phyloP scores from a whole-genome alignment of 495 filamentous ascomycete genomes.

The Tuber microsphaerosporum region DNA sequence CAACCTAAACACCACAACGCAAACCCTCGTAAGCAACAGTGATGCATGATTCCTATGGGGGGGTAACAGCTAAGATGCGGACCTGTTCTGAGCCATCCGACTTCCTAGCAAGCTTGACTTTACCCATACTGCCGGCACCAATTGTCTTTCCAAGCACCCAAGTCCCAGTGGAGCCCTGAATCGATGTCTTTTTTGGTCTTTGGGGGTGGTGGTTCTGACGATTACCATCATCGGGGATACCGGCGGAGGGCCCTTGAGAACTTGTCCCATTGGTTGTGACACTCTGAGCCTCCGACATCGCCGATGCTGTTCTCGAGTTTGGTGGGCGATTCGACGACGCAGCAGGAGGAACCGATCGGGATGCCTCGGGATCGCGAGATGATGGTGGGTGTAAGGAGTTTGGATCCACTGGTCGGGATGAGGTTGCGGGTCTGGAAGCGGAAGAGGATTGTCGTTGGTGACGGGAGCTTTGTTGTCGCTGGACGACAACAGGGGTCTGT shows the following conservation, averaged over 20 bases:
- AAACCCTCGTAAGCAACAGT: conserved; percentile 15
- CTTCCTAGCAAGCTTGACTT: conserved; percentile 81
- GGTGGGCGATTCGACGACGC: conserved; percentile 26
- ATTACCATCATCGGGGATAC: conserved; percentile 24
- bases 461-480: conserved; percentile 41
- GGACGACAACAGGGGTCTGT: conserved; percentile 39
- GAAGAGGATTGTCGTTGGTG: conserved; percentile 36
- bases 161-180: conserved; percentile 44
- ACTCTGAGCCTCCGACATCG: conserved; percentile 35
- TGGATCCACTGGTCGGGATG: conserved; percentile 26
- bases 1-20: conserved; percentile 55
- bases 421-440: conserved; percentile 23
- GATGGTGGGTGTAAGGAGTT: conserved; percentile 17
- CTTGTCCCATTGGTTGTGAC: conserved; percentile 29
- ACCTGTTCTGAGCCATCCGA: conserved; percentile 76
- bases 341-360: conserved; percentile 18
- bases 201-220: conserved; percentile 26
- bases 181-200: conserved; percentile 41
- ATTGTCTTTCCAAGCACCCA: conserved; percentile 97
- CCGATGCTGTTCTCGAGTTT: conserved; percentile 39
- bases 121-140: conserved; percentile 95
- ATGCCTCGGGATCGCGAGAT: conserved; percentile 35
- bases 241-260: conserved; percentile 25
- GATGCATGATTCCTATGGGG: conserved; percentile 4
- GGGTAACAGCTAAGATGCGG: conserved; percentile 34